These are phyloP conservation scores for Phytophthora citricola DNA, from an alignment of 352 stramenopile species.

Conservation along the genomic window DNA sequence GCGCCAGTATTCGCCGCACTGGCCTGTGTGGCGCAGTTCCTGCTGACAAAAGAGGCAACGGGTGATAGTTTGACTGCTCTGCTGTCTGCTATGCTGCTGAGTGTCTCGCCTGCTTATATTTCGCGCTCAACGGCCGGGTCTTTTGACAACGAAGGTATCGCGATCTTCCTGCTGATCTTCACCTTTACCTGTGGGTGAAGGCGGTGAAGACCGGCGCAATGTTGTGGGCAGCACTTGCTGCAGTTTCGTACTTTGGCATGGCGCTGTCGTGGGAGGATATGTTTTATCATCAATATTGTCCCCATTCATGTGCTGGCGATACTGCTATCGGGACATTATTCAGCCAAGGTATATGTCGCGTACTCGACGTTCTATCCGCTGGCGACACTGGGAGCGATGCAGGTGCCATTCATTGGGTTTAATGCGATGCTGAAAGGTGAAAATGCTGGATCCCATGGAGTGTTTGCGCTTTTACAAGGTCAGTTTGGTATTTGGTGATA, in stretches of 20 bases:
- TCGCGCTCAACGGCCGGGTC: constrained; percentile 97
- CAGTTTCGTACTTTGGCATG: constrained; percentile 97
- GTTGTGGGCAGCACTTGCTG: constrained; percentile 57
- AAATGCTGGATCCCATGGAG: constrained; percentile 75
- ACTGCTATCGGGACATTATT: constrained; percentile 92
- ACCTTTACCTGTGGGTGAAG: constrained; percentile 96
- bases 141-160: constrained; percentile 99
- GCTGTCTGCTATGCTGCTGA: constrained; percentile 93
- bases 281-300: constrained; percentile 99
- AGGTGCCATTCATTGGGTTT: constrained; percentile 98
- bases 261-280: constrained; percentile 97
- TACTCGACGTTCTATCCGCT: constrained; percentile 99
- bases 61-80: constrained; percentile 71
- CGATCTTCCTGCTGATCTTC: constrained; percentile 97
- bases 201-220: constrained; percentile 84
- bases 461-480: constrained; percentile 95
- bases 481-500: constrained; percentile 1
- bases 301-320: constrained; percentile 94
- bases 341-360: constrained; percentile 93
- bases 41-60: constrained; percentile 89
- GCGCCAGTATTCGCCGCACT: constrained; percentile 89
- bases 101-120: constrained; percentile 97
- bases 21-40: constrained; percentile 85
- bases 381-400: constrained; percentile 95
- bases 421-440: constrained; percentile 93